These are phyloP conservation scores for Acanthamoeba lenticulata DNA, from an alignment of 208 protist species.

Conservation along the genomic window DNA sequence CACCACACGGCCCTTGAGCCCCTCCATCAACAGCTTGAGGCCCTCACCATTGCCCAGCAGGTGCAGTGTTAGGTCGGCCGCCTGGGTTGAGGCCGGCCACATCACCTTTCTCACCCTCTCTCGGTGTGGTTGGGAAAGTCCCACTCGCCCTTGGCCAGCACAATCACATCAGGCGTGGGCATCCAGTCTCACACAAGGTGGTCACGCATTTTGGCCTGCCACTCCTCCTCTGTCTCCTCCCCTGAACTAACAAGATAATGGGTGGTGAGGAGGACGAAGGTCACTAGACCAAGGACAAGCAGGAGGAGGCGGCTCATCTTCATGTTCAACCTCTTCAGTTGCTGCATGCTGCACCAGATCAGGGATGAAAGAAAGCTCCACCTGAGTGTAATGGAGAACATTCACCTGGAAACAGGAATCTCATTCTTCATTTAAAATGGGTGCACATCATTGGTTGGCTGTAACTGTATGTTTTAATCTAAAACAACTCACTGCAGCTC, in stretches of 20 bases:
- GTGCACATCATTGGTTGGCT: too few species aligned
- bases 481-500: too few species aligned
- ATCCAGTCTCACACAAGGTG: neutral
- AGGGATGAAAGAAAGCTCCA: too few species aligned
- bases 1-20: neutral
- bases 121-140: neutral
- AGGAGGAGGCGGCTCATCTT: neutral
- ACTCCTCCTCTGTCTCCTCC: neutral
- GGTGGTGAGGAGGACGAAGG: neutral
- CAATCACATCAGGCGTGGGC: neutral
- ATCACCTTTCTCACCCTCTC: neutral
- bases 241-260: neutral
- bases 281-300: neutral
- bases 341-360: too few species aligned
- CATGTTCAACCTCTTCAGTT: neutral
- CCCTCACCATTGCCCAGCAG: neutral
- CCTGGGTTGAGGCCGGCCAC: neutral
- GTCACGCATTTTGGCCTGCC: neutral
- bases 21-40: neutral
- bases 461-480: too few species aligned
- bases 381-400: too few species aligned
- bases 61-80: neutral
- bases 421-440: too few species aligned
- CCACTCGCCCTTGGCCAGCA: neutral
- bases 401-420: too few species aligned